Base-by-base conservation (phyloP, 2,329 filamentous ascomycete species). In the Tolypocladium tropicale region DNA sequence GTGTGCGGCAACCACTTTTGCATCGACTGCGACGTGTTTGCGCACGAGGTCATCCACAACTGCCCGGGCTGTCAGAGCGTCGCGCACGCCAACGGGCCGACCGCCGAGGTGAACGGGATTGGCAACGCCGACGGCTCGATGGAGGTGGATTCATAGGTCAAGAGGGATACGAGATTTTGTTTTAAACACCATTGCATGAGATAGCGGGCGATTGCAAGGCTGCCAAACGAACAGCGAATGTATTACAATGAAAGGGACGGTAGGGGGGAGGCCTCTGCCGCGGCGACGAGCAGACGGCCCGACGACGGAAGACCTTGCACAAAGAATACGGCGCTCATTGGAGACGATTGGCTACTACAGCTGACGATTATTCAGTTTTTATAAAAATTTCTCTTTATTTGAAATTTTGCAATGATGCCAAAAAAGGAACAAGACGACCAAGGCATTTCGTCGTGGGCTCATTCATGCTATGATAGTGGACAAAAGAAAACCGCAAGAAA, bases 11-110 rank as follows among this genome's bases (percentile, higher is more conserved):
- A 89, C 58, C 93, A 97, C 72, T 99, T 97, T 69, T 99, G 94
- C 76, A 95, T 99, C 61, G 94, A 99, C 70, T 99, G 94, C 70
- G 94, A 99, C 70, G 84, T 96, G 28, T 96, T 94, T 73, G 88
- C 90, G 28, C 94, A 99, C 69, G 91, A 96, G 73, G 84, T 95
- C 14, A 82, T 96, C 53, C 93, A 99, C 69, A 97, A 97, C 71
- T 99, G 94, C 66, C 92, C 94, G 0, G 93, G 93, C 0, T 99
- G 94, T 70, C 86, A 83, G 70, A 81, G 79, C 65, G 75, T 76
- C 56, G 67, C 39, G 11, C 57, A 51, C 37, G 58, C 16, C 16
- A 34, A 36, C 12, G 52, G 53, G 46, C 55, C 60, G 30, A n/a
- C n/a, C n/a, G 57, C 59, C 16, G 65, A 64, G 54, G 59, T 63